Base-by-base conservation (phyloP, 2,329 filamentous ascomycete genomes). In the Scedosporium aurantiacum region DNA sequence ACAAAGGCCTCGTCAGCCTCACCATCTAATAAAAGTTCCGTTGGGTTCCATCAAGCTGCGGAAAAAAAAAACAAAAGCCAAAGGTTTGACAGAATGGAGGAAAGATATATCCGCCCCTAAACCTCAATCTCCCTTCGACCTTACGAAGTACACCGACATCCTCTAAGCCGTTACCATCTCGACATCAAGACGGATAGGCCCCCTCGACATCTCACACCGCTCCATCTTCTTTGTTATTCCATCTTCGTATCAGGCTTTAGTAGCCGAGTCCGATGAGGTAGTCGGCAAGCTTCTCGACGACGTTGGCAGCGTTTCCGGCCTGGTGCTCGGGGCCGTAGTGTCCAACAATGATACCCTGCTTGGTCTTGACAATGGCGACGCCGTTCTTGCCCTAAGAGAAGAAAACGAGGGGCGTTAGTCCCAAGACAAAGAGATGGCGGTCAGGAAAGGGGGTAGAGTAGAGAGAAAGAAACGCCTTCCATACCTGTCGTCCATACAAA, bases 401-500 rank as follows among this genome's bases (percentile, higher is more conserved):
- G 28, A 25, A 55, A 25, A 23, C 3, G n/a, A n/a, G 14, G 1
- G 3, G 14, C 8, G 47, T 60, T 43, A 43, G 18, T 41, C 28
- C n/a, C 41, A 10, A 5, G 52, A 32, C 7, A 12, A 28, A 52
- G 43, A 62, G 14, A 61, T 37, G 21, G 52, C 18, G 18, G 14
- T n/a, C 14, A 54, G 52, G 57, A 21, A 54, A 27, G 57, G 54
- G 45, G n/a, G 12, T n/a, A 8, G 57, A 45, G 2, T 37, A 52
- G 56, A 25, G 57, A 37, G 45, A n/a, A n/a, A n/a, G n/a, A n/a
- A n/a, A n/a, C n/a, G n/a, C n/a, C 41, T 63, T 12, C 41, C 79
- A 64, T 79, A 95, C 91, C 84, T 91, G 86, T 83, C 92, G 91
- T 66, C 85, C 90, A 75, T 96, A 96, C 69, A 96, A 76, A 77